These are phyloP conservation scores for Ganoderma leucocontextum DNA, from an alignment of 1,284 basidiomycete species.

Conservation along the genomic window DNA sequence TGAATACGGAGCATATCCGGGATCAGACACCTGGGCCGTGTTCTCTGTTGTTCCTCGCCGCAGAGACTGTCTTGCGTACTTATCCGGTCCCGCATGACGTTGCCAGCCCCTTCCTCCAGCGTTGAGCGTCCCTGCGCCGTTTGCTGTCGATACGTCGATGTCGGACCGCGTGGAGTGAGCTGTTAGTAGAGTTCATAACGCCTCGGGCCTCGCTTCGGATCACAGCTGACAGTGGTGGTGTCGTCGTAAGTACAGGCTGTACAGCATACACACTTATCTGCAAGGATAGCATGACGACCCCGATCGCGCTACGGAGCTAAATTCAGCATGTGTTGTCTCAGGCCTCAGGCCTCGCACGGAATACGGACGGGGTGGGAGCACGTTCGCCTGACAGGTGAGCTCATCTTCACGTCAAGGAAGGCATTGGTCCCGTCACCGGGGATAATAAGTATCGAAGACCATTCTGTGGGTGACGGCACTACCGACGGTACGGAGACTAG, in stretches of 20 bases:
- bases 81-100: no score
- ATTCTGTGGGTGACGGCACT: neutral
- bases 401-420: slow-evolving; percentile 23
- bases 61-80: no score
- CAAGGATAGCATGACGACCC: neutral
- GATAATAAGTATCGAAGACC: neutral
- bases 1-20: slow-evolving; percentile 34
- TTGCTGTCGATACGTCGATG: neutral
- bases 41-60: neutral
- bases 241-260: neutral
- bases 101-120: no score
- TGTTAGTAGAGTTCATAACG: neutral
- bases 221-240: neutral
- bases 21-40: slow-evolving; percentile 21
- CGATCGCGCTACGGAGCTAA: neutral
- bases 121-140: neutral
- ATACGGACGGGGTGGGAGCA: neutral
- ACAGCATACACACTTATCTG: neutral
- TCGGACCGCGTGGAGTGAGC: neutral
- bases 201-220: neutral
- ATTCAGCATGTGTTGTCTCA: neutral
- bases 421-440: neutral
- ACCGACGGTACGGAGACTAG: slow-evolving; percentile 27
- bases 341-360: neutral
- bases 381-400: slow-evolving; percentile 10